Percentiles rank a stretch among this genome's conserved stretches.
Evolutionary conservation across 2,329 filamentous ascomycete species (phyloP).

Genomic region (Pseudocercospora eumusae): DNA sequence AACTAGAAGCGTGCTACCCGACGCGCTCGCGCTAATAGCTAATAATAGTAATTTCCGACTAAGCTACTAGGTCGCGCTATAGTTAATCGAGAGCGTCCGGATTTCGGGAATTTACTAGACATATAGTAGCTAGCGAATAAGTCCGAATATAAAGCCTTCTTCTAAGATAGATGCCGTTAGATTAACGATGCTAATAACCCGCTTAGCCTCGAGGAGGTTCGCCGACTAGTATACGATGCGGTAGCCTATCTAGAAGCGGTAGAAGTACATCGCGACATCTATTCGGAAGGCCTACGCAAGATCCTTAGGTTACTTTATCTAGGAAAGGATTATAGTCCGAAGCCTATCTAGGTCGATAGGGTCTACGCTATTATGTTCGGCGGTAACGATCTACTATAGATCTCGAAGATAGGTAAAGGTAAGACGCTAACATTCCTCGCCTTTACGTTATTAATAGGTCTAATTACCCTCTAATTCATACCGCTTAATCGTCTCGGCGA

Average conservation of each 20-base stretch:
- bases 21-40: no score
- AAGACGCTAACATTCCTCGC: background rate
- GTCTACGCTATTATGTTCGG: background rate
- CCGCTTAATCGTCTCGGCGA: background rate
- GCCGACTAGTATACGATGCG: background rate
- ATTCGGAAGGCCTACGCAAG: background rate
- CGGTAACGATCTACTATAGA: background rate
- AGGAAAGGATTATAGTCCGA: background rate
- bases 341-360: background rate
- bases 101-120: background rate
- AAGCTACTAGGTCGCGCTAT: background rate
- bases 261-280: background rate
- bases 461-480: background rate
- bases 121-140: background rate
- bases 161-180: background rate
- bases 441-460: background rate
- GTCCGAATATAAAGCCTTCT: background rate
- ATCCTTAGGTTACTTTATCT: background rate
- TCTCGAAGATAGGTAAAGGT: background rate
- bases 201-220: background rate
- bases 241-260: background rate
- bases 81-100: background rate
- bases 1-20: no score
- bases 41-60: background rate
- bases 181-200: background rate